Base-by-base conservation (phyloP, 2,329 filamentous ascomycete genomes). In the Fusarium praegraminearum region DNA sequence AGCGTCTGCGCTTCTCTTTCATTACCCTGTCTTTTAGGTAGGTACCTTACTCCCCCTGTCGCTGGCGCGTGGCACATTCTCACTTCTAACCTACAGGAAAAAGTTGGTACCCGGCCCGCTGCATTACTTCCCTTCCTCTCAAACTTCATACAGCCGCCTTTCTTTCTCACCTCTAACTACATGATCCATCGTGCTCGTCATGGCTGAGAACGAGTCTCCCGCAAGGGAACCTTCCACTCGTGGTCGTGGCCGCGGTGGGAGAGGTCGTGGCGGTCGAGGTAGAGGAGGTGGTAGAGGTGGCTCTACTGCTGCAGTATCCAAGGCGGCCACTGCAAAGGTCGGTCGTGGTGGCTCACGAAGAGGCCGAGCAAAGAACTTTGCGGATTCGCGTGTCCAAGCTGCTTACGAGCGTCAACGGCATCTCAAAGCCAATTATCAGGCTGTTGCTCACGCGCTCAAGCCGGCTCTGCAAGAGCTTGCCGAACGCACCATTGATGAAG, bases 401-500 rank as follows among this genome's bases (percentile, higher is more conserved):
- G 83, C 84, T 59, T 86, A 87, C 69, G 87, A 89, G 76, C 88
- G 91, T 57, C 87, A 90, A 76, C 84, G 90, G 70, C 86, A 91
- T 71, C 82, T 93, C 72, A 90, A 90, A 77, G 87, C 88, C 58
- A 83, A 84, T 26, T 93, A 88, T 78, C 84, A 87, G n/a, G 82
- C 85, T 61, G 85, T 93, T 53, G 85, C 88, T 62, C 85, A 87
- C 71, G 83, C 86, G 32, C 79, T 91, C 72, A 92, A 91, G 77
- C 86, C 87, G 18, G 84, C 89, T 12, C 81, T 92, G 16, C 87
- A 89, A 62, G 89, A 92, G 74, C 82, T 93, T 22, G 89, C 89
- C 20, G 86, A 88, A 55, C 84, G 88, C 35, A 85, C 82, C 53
- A 79, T 90, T 61, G 86, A 88, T 50, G 83, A 85, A 62, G 79